Evolutionary conservation across 371 early-diverging fungal species (phyloP), one percentile per base, ranked within the genome.

Genomic region (Lichtheimia ornata): DNA sequence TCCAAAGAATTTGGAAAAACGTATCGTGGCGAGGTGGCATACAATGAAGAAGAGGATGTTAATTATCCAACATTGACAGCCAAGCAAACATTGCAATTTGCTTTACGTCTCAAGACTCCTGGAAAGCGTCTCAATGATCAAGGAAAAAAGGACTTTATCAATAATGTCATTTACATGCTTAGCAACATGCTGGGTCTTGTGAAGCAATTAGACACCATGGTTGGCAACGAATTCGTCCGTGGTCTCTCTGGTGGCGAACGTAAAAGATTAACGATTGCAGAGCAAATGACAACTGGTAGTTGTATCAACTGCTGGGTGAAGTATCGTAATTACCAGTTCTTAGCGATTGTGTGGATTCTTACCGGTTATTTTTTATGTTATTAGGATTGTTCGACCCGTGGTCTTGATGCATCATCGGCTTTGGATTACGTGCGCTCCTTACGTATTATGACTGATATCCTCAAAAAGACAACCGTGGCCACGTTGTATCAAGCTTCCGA

Each of bases 381-480:
- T 1, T 22, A 22, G 22, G 90, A 92, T 60, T 89, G 88, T 55
- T 82, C 85, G 24, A 88, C 88, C 4, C 82, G 81, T 50, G 92
- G 91, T 44, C 69, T 93, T 27, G 94, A 94, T 72, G 79, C 88
- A 14, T 84, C 88, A 50, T 89, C 88, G 24, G 91, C 93, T 41
- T 69, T 86, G 5, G 83, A 86, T 57, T 84, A 84, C 45, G 64
- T 85, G 11, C 69, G 77, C 50, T 75, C 79, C 11, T 70, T 88
- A 14, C 81, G 81, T 59, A 77, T 81, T 54, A 70, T 73, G 63
- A 74, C 79, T 15, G 79, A 84, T 41, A 70, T 77, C 11, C 58
- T 74, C 53, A 78, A 83, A 50, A 83, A 83, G 56, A 72, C 85
- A 17, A 79, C 85, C 9, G 63, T 83, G 47, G 76, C 75, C 11